Evolutionary conservation across 345 rosid species (phyloP).

Genomic region (Citrus glauca): DNA sequence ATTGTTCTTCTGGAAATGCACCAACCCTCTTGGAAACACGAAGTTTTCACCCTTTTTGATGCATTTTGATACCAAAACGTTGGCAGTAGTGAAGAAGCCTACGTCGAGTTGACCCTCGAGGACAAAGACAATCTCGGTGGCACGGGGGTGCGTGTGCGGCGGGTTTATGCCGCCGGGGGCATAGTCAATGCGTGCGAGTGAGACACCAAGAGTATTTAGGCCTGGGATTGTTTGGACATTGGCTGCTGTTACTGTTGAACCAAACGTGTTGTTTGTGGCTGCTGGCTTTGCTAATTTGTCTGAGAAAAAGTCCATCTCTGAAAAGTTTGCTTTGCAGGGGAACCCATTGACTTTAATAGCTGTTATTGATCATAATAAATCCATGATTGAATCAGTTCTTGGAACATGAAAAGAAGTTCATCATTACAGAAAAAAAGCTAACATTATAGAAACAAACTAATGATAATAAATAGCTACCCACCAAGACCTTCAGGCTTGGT

Average conservation of each 20-base stretch:
- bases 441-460: neutral
- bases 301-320: constrained; percentile 47
- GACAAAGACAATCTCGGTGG: constrained; percentile 49
- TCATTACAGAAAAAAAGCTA: neutral
- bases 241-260: constrained; percentile 38
- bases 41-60: constrained; percentile 54
- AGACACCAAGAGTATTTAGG: constrained; percentile 63
- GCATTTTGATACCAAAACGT: constrained; percentile 39
- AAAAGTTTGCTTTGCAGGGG: constrained; percentile 42
- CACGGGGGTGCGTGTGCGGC: constrained; percentile 75
- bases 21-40: constrained; percentile 57
- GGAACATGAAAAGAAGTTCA: neutral
- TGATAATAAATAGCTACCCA: too few relatives aligned
- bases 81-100: constrained; percentile 57
- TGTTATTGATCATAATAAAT: constrained; percentile 11
- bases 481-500: too few relatives aligned
- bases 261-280: constrained; percentile 44
- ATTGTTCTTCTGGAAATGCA: constrained; percentile 63
- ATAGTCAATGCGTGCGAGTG: constrained; percentile 61
- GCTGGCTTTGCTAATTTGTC: constrained; percentile 45
- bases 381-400: neutral
- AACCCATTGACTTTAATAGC: constrained; percentile 55
- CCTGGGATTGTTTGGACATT: constrained; percentile 58
- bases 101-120: constrained; percentile 56
- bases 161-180: constrained; percentile 68